Evolutionary conservation across 2,329 filamentous ascomycete genomes (phyloP), one percentile per base, ranked within the genome.

Genomic region (Byssothecium circinans): DNA sequence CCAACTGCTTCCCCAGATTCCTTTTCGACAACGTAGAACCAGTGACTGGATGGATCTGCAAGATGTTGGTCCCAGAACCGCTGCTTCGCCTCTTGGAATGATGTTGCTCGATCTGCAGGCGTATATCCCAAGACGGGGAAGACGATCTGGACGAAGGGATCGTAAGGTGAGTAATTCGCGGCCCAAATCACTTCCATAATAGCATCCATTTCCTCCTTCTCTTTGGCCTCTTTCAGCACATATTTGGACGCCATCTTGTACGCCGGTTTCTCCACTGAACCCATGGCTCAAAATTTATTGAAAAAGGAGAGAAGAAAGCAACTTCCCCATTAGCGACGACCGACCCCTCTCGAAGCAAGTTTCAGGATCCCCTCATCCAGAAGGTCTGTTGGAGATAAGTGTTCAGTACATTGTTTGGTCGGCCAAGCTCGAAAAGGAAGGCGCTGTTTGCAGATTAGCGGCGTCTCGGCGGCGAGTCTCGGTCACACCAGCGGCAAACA

Each of bases 81-180:
- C 17, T 62, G 50, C 45, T 67, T 67, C 2, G 64, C 63, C 42
- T 68, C 64, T 11, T 27, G 36, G 17, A 68, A 47, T 18, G 65
- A 57, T 35, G 56, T 52, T 19, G 62, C 57, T 38, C 62, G 58
- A 39, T 67, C 56, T 18, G 56, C 52, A 19, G 45, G 20, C 25
- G 58, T 61, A 45, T 57, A 65, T 15, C 66, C 66, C 15, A 64
- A 56, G 17, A 69, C 54, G 6, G 67, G 67, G 38, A 69, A 69
- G 52, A 68, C 62, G 3, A 70, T 43, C 39, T 70, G 65, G 25
- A 60, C 56, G 42, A 68, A 63, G 8, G 66, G 63, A 30, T 70
- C 67, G 50, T 69, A 70, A 2, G 67, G 67, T 18, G 52, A 56
- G 40, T 70, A 61, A 40, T 70, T 70, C 11, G 66, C 67, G 12